Conservation (phyloP, 305 asterid genomes). For the Solanum hybrid region DNA sequence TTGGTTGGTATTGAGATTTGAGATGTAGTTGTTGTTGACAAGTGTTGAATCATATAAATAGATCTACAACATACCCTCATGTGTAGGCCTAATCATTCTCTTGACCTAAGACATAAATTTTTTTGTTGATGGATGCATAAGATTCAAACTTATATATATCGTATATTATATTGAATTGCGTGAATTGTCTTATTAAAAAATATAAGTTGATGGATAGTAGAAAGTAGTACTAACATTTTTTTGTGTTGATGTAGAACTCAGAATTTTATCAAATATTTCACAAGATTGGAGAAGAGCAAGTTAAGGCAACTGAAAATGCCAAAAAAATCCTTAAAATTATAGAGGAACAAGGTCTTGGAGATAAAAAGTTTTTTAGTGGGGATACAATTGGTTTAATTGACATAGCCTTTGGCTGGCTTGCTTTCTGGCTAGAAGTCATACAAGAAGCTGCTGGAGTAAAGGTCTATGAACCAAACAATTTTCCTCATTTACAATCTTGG, state of each 20-base stretch:
- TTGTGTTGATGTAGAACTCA: background rate
- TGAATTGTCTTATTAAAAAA: background rate
- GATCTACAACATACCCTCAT: background rate
- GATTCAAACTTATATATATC: background rate
- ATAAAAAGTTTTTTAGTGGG: slow-evolving; percentile 24
- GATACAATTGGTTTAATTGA: slow-evolving; percentile 16
- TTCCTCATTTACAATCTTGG: slow-evolving; percentile 17
- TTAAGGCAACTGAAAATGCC: slow-evolving; percentile 10
- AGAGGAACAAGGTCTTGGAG: slow-evolving; percentile 22
- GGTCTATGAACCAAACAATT: slow-evolving; percentile 6
- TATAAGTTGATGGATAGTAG: background rate
- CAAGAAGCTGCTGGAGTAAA: slow-evolving; percentile 13
- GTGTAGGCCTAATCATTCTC: background rate
- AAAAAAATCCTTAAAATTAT: slow-evolving; percentile 11
- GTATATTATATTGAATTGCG: background rate
- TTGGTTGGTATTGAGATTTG: background rate
- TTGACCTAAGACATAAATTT: background rate
- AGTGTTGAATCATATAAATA: background rate
- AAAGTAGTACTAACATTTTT: background rate
- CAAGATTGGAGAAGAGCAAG: slow-evolving; percentile 4
- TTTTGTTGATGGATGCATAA: background rate
- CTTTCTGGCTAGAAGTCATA: slow-evolving; percentile 18
- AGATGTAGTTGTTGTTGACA: background rate
- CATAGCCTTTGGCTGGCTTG: slow-evolving; percentile 15
- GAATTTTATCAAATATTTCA: slow-evolving; percentile 1